These are phyloP conservation scores for Fonsecaea monophora DNA, from an alignment of 2,329 filamentous ascomycete species.

Conservation along the genomic window DNA sequence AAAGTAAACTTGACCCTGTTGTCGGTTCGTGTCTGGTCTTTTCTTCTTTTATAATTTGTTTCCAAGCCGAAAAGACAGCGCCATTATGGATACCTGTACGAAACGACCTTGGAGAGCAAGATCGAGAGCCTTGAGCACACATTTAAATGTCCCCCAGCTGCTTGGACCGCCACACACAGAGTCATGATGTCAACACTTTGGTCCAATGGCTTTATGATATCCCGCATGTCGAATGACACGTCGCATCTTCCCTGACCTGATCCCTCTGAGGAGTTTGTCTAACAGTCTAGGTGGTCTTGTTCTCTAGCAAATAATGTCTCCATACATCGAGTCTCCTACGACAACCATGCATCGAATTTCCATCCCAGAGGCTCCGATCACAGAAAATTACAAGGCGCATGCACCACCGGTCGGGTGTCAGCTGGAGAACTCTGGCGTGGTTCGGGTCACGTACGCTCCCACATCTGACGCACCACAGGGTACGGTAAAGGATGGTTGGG, in stretches of 20 bases:
- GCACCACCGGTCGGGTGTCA: slow-evolving; percentile 9
- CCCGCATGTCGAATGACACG: background rate
- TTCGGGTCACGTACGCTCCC: slow-evolving; percentile 48
- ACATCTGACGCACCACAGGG: slow-evolving; percentile 47
- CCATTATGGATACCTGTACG: background rate
- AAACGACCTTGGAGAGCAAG: background rate
- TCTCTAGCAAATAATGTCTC: slow-evolving; percentile 1
- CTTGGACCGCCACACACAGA: background rate
- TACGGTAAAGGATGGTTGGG: slow-evolving; percentile 46
- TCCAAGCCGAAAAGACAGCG: background rate
- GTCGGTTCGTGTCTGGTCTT: background rate
- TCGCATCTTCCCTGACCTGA: no score
- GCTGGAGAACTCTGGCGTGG: slow-evolving; percentile 41
- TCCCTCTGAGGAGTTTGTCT: background rate
- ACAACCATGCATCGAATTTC: slow-evolving; percentile 4
- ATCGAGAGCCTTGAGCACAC: background rate
- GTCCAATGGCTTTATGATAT: background rate
- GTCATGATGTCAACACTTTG: slow-evolving; percentile 21
- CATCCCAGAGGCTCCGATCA: slow-evolving; percentile 23
- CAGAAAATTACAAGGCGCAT: slow-evolving; percentile 25
- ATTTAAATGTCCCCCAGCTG: background rate
- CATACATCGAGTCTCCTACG: slow-evolving; percentile 3
- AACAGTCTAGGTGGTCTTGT: background rate
- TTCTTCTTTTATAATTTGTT: background rate
- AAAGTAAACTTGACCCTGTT: background rate